A percentile compares a stretch with the other conserved stretches of the same genome.
Conservation (phyloP, 805 yeast species). For the Kodamaea hsintzibuensis region DNA sequence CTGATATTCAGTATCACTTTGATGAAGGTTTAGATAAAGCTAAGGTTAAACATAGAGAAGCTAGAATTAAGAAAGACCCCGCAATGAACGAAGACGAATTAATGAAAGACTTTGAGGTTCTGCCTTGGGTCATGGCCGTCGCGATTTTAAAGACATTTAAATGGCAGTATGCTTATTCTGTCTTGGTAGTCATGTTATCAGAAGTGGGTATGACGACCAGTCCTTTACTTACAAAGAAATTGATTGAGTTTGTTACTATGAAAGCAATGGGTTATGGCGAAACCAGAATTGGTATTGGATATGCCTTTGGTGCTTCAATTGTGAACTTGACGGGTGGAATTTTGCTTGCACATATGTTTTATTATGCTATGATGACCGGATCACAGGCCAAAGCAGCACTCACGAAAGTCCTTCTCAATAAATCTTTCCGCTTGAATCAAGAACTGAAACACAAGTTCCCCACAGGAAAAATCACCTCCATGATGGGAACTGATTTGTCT, state of each 20-base stretch:
- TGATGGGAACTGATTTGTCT: slow-evolving; percentile 30
- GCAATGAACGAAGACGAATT: slow-evolving; percentile 28
- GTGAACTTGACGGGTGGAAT: slow-evolving; percentile 25
- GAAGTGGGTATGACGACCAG: slow-evolving; percentile 26
- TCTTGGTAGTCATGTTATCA: slow-evolving; percentile 23
- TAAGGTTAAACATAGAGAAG: slow-evolving; percentile 2
- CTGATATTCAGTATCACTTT: slow-evolving; percentile 22
- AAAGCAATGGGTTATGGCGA: slow-evolving; percentile 19
- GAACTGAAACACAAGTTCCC: slow-evolving; percentile 23
- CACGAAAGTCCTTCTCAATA: slow-evolving; percentile 26
- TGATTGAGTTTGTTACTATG: slow-evolving; percentile 35
- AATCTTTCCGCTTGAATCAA: slow-evolving; percentile 22
- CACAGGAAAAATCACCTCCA: slow-evolving; percentile 24
- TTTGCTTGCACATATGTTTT: slow-evolving; percentile 25
- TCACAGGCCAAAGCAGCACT: slow-evolving; percentile 27
- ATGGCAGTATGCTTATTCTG: slow-evolving; percentile 25
- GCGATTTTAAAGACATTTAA: slow-evolving; percentile 30
- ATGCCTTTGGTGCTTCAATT: slow-evolving; percentile 38
- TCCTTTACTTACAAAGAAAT: slow-evolving; percentile 40
- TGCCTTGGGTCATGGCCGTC: slow-evolving; percentile 7
- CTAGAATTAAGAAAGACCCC: slow-evolving; percentile 17
- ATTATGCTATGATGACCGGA: slow-evolving; percentile 25
- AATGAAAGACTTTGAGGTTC: slow-evolving; percentile 1
- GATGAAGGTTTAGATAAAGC: slow-evolving; percentile 10
- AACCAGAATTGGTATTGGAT: slow-evolving; percentile 41